These are phyloP conservation scores for Boletus insuetus DNA, from an alignment of 768 basidiomycete species.

Conservation along the genomic window DNA sequence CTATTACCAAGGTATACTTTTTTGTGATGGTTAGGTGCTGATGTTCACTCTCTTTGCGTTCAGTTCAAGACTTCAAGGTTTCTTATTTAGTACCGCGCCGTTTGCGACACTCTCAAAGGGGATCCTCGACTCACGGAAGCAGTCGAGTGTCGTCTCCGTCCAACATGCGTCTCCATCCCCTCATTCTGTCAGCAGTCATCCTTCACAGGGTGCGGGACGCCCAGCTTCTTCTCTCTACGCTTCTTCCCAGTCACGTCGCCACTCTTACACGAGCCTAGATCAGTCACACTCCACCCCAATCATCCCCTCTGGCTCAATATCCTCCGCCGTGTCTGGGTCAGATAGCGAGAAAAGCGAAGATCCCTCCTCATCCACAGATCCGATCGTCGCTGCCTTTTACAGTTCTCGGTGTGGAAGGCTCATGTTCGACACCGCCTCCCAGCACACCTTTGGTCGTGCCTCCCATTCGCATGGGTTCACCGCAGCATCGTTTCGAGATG, in stretches of 20 bases:
- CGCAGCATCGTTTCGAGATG: conserved; percentile 23
- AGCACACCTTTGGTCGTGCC: conserved; percentile 48
- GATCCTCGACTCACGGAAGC: background rate
- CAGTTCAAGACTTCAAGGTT: background rate
- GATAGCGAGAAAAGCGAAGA: conserved; percentile 37
- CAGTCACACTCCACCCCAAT: background rate
- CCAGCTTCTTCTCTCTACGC: conserved; percentile 17
- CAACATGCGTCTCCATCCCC: conserved; percentile 2
- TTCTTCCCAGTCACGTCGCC: conserved; percentile 16
- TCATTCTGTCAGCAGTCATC: conserved; percentile 32
- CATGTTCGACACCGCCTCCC: conserved; percentile 44
- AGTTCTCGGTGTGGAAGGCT: conserved; percentile 23
- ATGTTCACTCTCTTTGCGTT: too few relatives aligned
- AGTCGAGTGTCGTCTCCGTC: conserved; percentile 21
- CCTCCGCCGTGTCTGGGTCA: conserved; percentile 16
- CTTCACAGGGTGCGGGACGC: conserved; percentile 29
- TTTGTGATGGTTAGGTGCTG: background rate
- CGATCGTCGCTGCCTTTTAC: conserved; percentile 19
- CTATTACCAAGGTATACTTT: background rate
- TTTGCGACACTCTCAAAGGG: background rate
- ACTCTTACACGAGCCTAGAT: conserved; percentile 9
- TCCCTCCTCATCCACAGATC: conserved; percentile 35
- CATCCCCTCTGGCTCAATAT: background rate
- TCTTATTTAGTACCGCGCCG: background rate
- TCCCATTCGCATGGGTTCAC: conserved; percentile 27